Evolutionary conservation across 805 yeast species (phyloP).

Genomic region (Candida nanaspora): DNA sequence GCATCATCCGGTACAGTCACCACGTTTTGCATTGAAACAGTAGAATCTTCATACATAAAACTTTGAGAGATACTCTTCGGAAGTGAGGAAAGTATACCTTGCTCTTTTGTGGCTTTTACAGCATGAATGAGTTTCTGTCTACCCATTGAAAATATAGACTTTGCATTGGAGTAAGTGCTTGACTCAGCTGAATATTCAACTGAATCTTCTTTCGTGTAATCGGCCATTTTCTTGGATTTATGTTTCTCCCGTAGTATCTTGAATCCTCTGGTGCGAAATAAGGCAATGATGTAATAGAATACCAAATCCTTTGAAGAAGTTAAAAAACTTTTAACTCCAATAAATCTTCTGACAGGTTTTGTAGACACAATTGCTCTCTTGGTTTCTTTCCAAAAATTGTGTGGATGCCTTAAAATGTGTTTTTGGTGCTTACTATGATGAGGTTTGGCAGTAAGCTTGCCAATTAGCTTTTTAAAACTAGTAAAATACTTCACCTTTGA

Average conservation of each 20-base stretch:
- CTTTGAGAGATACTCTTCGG: slow-evolving; percentile 31
- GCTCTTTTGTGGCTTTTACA: slow-evolving; percentile 43
- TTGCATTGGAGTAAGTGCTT: background rate
- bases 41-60: slow-evolving; percentile 11
- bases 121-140: slow-evolving; percentile 39
- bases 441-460: too few relatives aligned
- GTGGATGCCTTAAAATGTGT: too few relatives aligned
- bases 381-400: background rate
- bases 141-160: slow-evolving; percentile 14
- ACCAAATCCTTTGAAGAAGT: background rate
- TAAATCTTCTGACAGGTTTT: background rate
- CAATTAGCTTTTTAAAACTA: too few relatives aligned
- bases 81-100: slow-evolving; percentile 39
- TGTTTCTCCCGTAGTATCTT: background rate
- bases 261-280: background rate
- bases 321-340: too few relatives aligned
- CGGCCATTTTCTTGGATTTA: background rate
- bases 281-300: background rate
- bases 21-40: background rate
- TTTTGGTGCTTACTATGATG: too few relatives aligned
- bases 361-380: background rate
- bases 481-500: too few relatives aligned
- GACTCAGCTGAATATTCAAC: background rate
- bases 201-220: background rate
- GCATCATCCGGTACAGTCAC: slow-evolving; percentile 48